Conservation (phyloP, 2,329 filamentous ascomycete genomes). For the Alternaria gansuensis region DNA sequence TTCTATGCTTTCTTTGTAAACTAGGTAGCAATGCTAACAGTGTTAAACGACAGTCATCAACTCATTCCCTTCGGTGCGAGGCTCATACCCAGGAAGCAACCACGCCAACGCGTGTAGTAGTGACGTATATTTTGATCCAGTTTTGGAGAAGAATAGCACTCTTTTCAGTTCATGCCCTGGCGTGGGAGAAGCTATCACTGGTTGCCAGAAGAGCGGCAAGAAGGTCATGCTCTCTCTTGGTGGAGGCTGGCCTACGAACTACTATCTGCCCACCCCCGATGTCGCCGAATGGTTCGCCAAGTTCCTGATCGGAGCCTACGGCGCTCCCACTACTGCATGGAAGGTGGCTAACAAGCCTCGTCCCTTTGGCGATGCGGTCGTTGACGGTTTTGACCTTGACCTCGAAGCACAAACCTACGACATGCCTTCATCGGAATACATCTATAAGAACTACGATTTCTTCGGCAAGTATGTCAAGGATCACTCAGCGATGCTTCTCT, state of each 20-base stretch:
- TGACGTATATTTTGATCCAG: slow-evolving; percentile 46
- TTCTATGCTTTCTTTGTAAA: no score
- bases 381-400: slow-evolving; percentile 66
- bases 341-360: slow-evolving; percentile 48
- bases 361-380: slow-evolving; percentile 57
- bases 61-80: slow-evolving; percentile 60
- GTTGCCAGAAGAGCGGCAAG: slow-evolving; percentile 48
- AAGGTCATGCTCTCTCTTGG: slow-evolving; percentile 59
- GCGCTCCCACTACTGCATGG: slow-evolving; percentile 52
- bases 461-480: slow-evolving; percentile 60
- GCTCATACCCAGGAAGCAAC: slow-evolving; percentile 62
- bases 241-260: slow-evolving; percentile 53
- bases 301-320: slow-evolving; percentile 62
- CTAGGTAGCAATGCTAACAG: slow-evolving; percentile 3
- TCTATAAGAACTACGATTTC: slow-evolving; percentile 56
- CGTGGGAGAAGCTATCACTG: slow-evolving; percentile 49
- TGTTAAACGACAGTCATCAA: slow-evolving; percentile 55
- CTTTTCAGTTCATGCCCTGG: slow-evolving; percentile 26
- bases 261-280: slow-evolving; percentile 55
- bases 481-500: slow-evolving; percentile 58
- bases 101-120: slow-evolving; percentile 63
- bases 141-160: slow-evolving; percentile 1
- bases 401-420: slow-evolving; percentile 46
- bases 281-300: slow-evolving; percentile 59
- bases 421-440: slow-evolving; percentile 31